A percentile compares a stretch with the other conserved stretches of the same genome.
Evolutionary conservation across 2,329 filamentous ascomycete species (phyloP).

Genomic region (Aspergillus tanneri): DNA sequence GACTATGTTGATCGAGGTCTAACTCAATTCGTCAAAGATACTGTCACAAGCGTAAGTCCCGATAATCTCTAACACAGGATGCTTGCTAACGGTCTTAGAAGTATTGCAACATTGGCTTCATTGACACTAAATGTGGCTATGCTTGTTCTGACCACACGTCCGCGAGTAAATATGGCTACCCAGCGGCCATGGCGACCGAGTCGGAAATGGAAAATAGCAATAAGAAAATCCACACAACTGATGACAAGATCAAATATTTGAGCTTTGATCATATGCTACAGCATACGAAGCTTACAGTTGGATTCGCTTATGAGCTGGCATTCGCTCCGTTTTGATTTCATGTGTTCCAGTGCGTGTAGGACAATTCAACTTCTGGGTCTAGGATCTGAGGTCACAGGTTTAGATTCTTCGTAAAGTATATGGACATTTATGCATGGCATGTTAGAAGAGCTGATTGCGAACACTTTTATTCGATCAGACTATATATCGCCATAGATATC

Average conservation of each 20-base stretch:
- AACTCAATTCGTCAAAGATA: slow-evolving; percentile 85
- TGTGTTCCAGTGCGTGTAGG: not conserved
- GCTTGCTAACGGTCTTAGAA: slow-evolving; percentile 31
- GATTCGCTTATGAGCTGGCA: slow-evolving; percentile 79
- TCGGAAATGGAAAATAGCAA: slow-evolving; percentile 60
- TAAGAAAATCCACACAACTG: slow-evolving; percentile 70
- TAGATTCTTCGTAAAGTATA: no score
- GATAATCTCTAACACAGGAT: not conserved
- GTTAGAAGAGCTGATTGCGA: no score
- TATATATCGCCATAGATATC: no score
- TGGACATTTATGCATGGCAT: no score
- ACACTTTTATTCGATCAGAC: no score
- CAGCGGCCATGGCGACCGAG: slow-evolving; percentile 65
- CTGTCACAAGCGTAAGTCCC: slow-evolving; percentile 65
- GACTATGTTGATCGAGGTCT: slow-evolving; percentile 82
- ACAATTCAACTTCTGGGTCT: slow-evolving; percentile 2
- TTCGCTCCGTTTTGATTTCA: slow-evolving; percentile 65
- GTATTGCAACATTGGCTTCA: slow-evolving; percentile 86
- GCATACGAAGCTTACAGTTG: slow-evolving; percentile 80
- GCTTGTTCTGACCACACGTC: slow-evolving; percentile 73
- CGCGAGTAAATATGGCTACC: slow-evolving; percentile 65
- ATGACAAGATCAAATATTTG: slow-evolving; percentile 69
- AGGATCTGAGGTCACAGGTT: not conserved
- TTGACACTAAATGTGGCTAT: slow-evolving; percentile 86
- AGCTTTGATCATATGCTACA: slow-evolving; percentile 90